A percentile compares a stretch with the other conserved stretches of the same genome.
Conservation (phyloP, 2,329 filamentous ascomycete genomes). For the Trichoderma sp. region DNA sequence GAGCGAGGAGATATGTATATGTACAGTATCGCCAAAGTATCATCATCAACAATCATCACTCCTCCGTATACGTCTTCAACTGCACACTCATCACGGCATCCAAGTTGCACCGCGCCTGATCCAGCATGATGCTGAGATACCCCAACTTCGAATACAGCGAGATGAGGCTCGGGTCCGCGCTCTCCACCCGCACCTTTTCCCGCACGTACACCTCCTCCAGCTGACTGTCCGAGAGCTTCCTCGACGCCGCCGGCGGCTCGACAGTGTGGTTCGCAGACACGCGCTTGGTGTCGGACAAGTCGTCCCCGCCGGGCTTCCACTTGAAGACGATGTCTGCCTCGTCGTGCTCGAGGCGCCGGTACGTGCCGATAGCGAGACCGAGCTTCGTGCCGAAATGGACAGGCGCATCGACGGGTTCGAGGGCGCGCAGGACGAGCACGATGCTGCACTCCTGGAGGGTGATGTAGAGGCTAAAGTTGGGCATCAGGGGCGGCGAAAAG, state of each 20-base stretch:
- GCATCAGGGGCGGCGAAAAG: slow-evolving; percentile 51
- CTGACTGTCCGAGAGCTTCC: slow-evolving; percentile 22
- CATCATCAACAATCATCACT: neutral
- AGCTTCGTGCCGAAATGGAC: slow-evolving; percentile 66
- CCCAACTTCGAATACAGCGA: slow-evolving; percentile 80
- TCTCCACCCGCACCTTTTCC: slow-evolving; percentile 88
- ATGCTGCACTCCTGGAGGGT: slow-evolving; percentile 70
- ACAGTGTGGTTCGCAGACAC: slow-evolving; percentile 35
- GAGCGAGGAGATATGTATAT: neutral
- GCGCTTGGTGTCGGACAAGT: slow-evolving; percentile 34
- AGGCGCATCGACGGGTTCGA: slow-evolving; percentile 67
- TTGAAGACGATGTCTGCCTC: slow-evolving; percentile 78
- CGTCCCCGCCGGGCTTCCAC: slow-evolving; percentile 51
- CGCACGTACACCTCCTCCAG: slow-evolving; percentile 73
- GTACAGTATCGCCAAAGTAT: neutral
- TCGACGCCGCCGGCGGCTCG: slow-evolving; percentile 31
- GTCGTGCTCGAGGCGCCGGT: slow-evolving; percentile 69
- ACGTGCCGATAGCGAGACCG: slow-evolving; percentile 68
- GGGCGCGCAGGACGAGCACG: slow-evolving; percentile 68
- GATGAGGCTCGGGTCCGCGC: slow-evolving; percentile 83
- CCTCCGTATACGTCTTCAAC: slow-evolving; percentile 30
- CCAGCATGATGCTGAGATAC: slow-evolving; percentile 73
- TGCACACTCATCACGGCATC: slow-evolving; percentile 74
- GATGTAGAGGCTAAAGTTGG: slow-evolving; percentile 73
- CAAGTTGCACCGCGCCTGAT: slow-evolving; percentile 70